These are phyloP conservation scores for Piper longum DNA, from an alignment of 164 flowering plant species.

Conservation along the genomic window DNA sequence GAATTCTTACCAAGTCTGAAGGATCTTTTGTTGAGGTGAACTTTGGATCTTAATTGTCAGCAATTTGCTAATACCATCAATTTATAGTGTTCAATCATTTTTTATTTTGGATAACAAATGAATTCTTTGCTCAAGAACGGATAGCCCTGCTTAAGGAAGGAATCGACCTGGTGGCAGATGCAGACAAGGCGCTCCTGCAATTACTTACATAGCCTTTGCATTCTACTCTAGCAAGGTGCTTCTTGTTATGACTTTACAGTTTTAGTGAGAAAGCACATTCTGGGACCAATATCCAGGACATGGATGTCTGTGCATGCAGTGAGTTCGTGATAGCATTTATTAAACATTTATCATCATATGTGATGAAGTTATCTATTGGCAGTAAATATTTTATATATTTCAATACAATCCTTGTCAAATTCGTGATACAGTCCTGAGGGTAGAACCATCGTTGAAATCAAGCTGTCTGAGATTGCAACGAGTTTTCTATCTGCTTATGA, in stretches of 20 bases:
- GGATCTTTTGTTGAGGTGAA: slow-evolving; percentile 43
- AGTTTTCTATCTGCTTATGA: slow-evolving; percentile 71
- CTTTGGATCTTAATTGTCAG: neutral
- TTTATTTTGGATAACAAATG: neutral
- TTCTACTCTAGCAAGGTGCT: slow-evolving; percentile 50
- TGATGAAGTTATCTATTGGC: neutral
- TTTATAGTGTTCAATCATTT: too few relatives aligned
- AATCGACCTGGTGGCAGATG: slow-evolving; percentile 68
- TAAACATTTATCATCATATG: neutral
- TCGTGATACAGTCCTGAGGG: slow-evolving; percentile 54
- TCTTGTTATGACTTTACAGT: neutral
- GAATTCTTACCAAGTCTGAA: slow-evolving; percentile 53
- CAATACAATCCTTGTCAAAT: too few relatives aligned
- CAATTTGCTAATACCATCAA: neutral
- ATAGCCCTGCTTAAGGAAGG: slow-evolving; percentile 71
- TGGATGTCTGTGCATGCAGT: neutral
- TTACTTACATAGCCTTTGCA: slow-evolving; percentile 73
- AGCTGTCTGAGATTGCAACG: slow-evolving; percentile 61
- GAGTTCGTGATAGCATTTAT: neutral
- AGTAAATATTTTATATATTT: neutral
- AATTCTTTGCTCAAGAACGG: slow-evolving; percentile 45
- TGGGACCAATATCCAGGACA: too few relatives aligned
- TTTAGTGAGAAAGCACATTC: too few relatives aligned
- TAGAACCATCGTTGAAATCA: slow-evolving; percentile 54
- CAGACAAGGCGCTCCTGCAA: slow-evolving; percentile 54